These are phyloP conservation scores for Solanum chmielewskii DNA, from an alignment of 257 asterid genomes.

Conservation along the genomic window DNA sequence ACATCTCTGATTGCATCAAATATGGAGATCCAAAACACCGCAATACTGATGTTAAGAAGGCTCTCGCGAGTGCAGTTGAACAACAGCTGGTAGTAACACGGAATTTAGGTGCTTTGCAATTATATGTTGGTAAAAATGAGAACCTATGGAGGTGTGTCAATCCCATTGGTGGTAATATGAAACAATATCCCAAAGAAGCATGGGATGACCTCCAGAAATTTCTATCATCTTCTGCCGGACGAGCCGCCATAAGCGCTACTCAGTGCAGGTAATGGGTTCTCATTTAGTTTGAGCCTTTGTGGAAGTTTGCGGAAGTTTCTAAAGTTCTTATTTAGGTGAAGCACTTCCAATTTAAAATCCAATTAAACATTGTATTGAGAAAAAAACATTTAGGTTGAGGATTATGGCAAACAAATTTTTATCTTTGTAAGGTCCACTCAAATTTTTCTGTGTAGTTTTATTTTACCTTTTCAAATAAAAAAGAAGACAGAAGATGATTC, in stretches of 20 bases:
- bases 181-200: slow-evolving; percentile 33
- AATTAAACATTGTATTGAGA: background rate
- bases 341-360: background rate
- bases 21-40: slow-evolving; percentile 60
- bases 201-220: slow-evolving; percentile 81
- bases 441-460: background rate
- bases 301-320: background rate
- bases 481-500: background rate
- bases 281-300: background rate
- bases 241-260: slow-evolving; percentile 51
- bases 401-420: background rate
- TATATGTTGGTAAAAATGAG: slow-evolving; percentile 72
- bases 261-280: slow-evolving; percentile 53
- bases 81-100: slow-evolving; percentile 71
- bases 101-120: slow-evolving; percentile 43
- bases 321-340: background rate
- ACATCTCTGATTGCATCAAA: slow-evolving; percentile 67
- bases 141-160: slow-evolving; percentile 76
- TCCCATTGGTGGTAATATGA: slow-evolving; percentile 44
- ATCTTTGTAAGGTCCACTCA: background rate
- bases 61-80: slow-evolving; percentile 65
- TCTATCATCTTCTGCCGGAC: slow-evolving; percentile 66
- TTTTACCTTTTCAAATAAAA: background rate
- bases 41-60: slow-evolving; percentile 75
- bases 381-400: background rate